These are phyloP conservation scores for Talaromyces stipitatus DNA, from an alignment of 495 filamentous ascomycete species.

Conservation along the genomic window DNA sequence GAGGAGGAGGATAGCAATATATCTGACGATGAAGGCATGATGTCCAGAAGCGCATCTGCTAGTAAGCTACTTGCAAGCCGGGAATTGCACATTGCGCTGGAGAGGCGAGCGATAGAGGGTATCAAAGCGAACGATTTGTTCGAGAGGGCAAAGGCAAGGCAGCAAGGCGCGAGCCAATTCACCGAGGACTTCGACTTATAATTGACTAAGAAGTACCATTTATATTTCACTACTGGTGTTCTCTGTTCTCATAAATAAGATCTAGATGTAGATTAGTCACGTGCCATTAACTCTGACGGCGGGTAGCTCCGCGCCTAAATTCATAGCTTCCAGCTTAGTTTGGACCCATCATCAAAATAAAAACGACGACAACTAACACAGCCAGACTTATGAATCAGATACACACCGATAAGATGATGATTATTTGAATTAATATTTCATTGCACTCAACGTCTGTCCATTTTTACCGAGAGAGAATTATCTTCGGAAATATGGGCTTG, in stretches of 20 bases:
- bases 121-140: slow-evolving; percentile 27
- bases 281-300: background rate
- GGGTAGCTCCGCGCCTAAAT: background rate
- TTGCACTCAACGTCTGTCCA: background rate
- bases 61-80: slow-evolving; percentile 14
- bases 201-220: background rate
- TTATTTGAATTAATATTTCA: background rate
- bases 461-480: background rate
- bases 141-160: slow-evolving; percentile 26
- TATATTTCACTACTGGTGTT: no score
- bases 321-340: background rate
- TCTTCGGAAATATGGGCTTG: background rate
- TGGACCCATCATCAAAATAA: background rate
- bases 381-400: background rate
- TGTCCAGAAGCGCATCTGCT: slow-evolving; percentile 8
- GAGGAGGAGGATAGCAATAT: slow-evolving; percentile 16
- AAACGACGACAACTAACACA: background rate
- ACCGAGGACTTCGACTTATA: slow-evolving; percentile 24
- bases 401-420: background rate
- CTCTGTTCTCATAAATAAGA: no score
- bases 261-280: background rate
- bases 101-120: slow-evolving; percentile 24
- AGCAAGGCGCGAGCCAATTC: slow-evolving; percentile 25
- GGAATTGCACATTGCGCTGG: slow-evolving; percentile 25
- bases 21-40: slow-evolving; percentile 13